These are phyloP conservation scores for Solanum chmielewskii DNA, from an alignment of 257 asterid genomes.

Conservation along the genomic window DNA sequence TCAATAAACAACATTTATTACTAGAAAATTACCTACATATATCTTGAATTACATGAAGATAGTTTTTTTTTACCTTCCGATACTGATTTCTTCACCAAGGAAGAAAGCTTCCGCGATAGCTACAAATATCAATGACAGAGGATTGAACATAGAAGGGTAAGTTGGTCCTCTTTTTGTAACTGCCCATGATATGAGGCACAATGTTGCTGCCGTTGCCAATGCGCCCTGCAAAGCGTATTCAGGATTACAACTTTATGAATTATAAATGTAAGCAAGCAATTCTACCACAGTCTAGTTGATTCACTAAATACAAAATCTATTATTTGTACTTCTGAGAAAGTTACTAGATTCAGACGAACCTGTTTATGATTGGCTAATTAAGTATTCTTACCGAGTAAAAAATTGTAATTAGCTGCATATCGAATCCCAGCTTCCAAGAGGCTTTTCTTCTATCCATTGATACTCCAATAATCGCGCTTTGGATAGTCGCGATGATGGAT, in stretches of 20 bases:
- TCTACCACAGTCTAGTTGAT: not conserved
- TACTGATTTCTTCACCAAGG: conserved; percentile 11
- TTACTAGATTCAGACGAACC: not conserved
- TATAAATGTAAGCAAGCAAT: not conserved
- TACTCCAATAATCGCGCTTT: conserved; percentile 23
- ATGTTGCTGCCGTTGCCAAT: conserved; percentile 39
- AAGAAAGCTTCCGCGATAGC: conserved; percentile 34
- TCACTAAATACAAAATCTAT: not conserved
- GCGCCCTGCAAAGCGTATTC: conserved; percentile 22
- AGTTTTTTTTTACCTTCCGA: conserved; percentile 31
- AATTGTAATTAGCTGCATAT: conserved; percentile 49
- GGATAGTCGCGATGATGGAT: conserved; percentile 35
- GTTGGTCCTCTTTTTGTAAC: conserved; percentile 46
- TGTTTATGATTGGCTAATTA: too few relatives aligned
- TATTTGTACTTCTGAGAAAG: not conserved
- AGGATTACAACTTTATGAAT: not conserved
- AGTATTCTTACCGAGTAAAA: conserved; percentile 33
- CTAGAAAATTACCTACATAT: too few relatives aligned
- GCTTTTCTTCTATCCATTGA: conserved; percentile 23
- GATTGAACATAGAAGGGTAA: conserved; percentile 67
- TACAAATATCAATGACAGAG: conserved; percentile 33
- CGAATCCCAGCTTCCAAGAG: conserved; percentile 38
- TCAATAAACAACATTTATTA: not conserved
- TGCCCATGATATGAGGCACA: conserved; percentile 39
- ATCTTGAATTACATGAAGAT: too few relatives aligned